Percentiles rank a stretch among this genome's conserved stretches.
Evolutionary conservation across 2,329 filamentous ascomycete genomes (phyloP).

Genomic region (Didymosphaeria variabile): DNA sequence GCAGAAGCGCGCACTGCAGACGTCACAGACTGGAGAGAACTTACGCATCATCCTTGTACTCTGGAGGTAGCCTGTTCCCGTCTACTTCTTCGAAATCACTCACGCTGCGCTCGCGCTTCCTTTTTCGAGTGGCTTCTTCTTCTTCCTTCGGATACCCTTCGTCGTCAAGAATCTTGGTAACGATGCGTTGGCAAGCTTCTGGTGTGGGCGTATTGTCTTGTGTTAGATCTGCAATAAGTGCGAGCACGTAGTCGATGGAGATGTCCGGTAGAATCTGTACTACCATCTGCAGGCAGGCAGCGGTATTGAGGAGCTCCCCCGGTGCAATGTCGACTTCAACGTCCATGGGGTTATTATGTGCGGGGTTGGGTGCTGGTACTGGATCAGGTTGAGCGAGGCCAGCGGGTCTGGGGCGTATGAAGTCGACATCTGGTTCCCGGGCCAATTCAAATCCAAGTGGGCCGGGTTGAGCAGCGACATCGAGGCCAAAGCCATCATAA

Average conservation of each 20-base stretch:
- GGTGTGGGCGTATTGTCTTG: constrained; percentile 33
- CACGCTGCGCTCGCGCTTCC: constrained; percentile 37
- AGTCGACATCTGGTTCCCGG: background rate
- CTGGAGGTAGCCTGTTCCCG: constrained; percentile 18
- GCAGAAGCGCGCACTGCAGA: background rate
- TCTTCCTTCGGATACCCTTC: constrained; percentile 46
- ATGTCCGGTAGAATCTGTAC: constrained; percentile 47
- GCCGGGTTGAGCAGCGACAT: background rate
- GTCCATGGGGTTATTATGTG: background rate
- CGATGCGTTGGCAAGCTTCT: constrained; percentile 37
- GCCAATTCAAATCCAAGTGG: background rate
- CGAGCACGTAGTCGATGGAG: constrained; percentile 40
- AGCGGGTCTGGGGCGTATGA: background rate
- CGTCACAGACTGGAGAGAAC: constrained; percentile 21
- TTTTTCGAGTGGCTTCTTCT: constrained; percentile 40
- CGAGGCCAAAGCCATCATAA: background rate
- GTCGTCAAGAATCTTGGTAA: constrained; percentile 42
- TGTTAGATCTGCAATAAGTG: constrained; percentile 34
- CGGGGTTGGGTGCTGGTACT: background rate
- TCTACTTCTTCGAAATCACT: constrained; percentile 35
- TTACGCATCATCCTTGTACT: constrained; percentile 41
- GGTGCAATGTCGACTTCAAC: background rate
- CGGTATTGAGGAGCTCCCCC: constrained; percentile 29
- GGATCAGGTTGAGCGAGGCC: background rate
- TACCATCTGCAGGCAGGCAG: constrained; percentile 42